Base-by-base conservation (phyloP, 139 green algal species). In the Yamagishiella unicocca region DNA sequence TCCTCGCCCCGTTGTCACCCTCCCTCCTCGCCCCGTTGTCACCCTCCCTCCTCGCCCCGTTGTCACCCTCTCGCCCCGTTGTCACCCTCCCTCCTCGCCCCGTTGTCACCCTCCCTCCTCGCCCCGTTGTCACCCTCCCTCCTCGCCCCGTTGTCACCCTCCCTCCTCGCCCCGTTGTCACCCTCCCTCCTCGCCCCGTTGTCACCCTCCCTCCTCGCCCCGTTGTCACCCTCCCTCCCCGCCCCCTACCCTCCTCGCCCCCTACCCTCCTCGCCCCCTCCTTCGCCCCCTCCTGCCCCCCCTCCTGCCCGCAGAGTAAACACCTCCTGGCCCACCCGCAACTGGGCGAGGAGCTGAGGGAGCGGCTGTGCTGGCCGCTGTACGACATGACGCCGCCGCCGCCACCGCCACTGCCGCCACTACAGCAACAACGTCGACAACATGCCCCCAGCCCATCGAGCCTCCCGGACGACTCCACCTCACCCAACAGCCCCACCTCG, bases 321-420 rank as follows among this genome's bases (percentile, higher is more conserved):
- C 50, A 17, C 50, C 50, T 17, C 50, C 17, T 71, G 62, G 62
- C 19, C 17, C 62, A 2, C n/a, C 31, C 62, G 62, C 62, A n/a
- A n/a, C n/a, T n/a, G n/a, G n/a, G n/a, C 4, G 62, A 27, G 37
- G 66, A 33, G 66, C 66, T 74, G 12, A 38, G 38, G 70, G 22
- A 12, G 40, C 70, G 38, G 40, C 70, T 78, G 10, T 78, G 70
- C 70, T 55, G 70, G 70, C 70, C 70, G 19, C 37, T 78, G 17
- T 5, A 78, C 21, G 24, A 53, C 70, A 38, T 78, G 25, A 7
- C 58, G 58, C 58, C 9, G 19, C 58, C 22, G 58, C 22, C 58
- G 14, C 22, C 19, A n/a, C 58, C 58, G 17, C 19, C 19, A 21
- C 58, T 33, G 50, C 50, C 50, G 50, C 50, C 12, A 17, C 50